Conservation (phyloP, 2,329 filamentous ascomycete species). For the Aspergillus terreus region DNA sequence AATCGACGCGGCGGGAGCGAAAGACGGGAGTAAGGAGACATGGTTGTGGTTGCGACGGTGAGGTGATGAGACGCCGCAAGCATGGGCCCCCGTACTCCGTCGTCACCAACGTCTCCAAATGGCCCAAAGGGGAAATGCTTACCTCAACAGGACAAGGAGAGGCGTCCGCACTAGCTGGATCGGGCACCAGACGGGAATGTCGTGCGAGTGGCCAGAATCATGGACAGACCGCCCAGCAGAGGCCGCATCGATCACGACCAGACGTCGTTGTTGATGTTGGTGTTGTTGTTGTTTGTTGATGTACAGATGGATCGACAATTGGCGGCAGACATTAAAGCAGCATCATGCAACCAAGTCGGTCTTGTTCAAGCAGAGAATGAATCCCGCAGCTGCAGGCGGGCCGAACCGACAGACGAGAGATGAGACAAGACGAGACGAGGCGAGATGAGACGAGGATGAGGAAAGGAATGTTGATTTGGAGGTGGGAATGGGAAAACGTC, state of each 20-base stretch:
- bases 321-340: not conserved
- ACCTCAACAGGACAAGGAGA: not conserved
- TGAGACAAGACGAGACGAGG: too few species aligned
- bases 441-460: too few species aligned
- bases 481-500: conserved; percentile 1
- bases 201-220: not conserved
- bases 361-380: not conserved
- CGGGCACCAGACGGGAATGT: not conserved
- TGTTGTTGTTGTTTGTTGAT: not conserved
- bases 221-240: not conserved
- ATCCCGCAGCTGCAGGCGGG: not conserved
- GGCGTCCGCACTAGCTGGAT: not conserved
- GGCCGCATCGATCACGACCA: too few species aligned
- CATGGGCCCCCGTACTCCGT: not conserved
- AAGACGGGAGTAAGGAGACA: not conserved
- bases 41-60: not conserved
- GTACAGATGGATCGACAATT: not conserved
- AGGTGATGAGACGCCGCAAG: not conserved
- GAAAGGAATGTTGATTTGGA: too few species aligned
- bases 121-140: not conserved
- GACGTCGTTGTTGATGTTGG: not conserved
- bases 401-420: not conserved
- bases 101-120: too few species aligned
- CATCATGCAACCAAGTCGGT: not conserved
- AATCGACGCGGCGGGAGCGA: not conserved